Evolutionary conservation across 164 flowering plant species (phyloP).

Genomic region (Sextonia rubra): DNA sequence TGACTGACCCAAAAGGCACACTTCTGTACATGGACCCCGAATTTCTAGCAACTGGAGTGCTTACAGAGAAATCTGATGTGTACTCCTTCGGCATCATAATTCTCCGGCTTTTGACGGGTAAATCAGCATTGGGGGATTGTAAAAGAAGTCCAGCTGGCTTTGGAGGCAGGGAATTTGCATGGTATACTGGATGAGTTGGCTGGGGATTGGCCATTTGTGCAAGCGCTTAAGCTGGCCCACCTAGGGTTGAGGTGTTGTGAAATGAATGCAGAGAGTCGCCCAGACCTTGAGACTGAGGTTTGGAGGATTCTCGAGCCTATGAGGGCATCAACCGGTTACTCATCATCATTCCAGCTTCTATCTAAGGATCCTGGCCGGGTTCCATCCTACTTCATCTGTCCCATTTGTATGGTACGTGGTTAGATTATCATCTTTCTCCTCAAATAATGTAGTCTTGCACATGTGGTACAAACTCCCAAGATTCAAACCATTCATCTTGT

Average conservation of each 20-base stretch:
- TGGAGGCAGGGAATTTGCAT: conserved; percentile 47
- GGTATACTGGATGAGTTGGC: conserved; percentile 65
- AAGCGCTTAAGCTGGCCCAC: conserved; percentile 73
- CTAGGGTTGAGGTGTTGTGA: conserved; percentile 73
- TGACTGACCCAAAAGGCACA: conserved; percentile 71
- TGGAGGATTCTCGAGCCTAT: conserved; percentile 78
- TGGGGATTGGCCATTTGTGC: conserved; percentile 89
- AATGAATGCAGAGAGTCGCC: conserved; percentile 42
- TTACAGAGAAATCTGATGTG: conserved; percentile 71
- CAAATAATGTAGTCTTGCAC: too few species aligned
- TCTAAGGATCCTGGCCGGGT: conserved; percentile 32
- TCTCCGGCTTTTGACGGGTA: conserved; percentile 65
- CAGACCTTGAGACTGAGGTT: conserved; percentile 67
- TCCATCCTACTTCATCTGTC: conserved; percentile 75
- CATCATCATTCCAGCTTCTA: conserved; percentile 28
- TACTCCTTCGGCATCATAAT: conserved; percentile 82
- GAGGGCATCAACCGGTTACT: conserved; percentile 51
- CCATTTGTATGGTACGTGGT: conserved; percentile 61
- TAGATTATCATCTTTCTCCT: background rate
- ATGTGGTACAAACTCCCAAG: too few species aligned
- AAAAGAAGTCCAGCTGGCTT: conserved; percentile 61
- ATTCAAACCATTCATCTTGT: too few species aligned
- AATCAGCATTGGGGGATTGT: conserved; percentile 52
- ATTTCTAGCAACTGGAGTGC: conserved; percentile 64
- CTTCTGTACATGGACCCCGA: conserved; percentile 74